Base-by-base conservation (phyloP, 2,329 filamentous ascomycete genomes). In the Pseudocercospora vitis region DNA sequence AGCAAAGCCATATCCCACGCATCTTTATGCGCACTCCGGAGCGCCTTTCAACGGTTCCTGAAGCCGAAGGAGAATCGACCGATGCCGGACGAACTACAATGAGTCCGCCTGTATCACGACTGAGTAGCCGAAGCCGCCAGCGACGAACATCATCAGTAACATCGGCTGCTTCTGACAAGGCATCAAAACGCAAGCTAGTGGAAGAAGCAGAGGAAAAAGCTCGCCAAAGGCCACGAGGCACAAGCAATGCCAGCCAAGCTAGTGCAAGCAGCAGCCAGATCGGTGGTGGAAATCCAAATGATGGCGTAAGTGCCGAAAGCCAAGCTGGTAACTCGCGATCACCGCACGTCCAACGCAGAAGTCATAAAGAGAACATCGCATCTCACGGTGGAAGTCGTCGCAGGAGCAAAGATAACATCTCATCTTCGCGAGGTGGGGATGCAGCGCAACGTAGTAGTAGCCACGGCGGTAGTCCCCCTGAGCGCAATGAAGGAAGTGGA, bases 1-100 rank as follows among this genome's bases (percentile, higher is more conserved):
- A 33, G 24, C 29, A 26, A 5, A 48, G 46, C 31, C 46, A 48
- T n/a, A 26, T 48, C 24, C 46, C 58, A 24, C 56, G 56, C 4
- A 35, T 61, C 24, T 51, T 55, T 8, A 51, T 58, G 40, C 53
- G 59, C 8, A 65, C 65, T 7, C 65, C 65, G 7, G 67, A 67
- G 23, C 63, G 65, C 31, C 61, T 67, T 8, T 66, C 65, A 5
- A 68, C 66, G 14, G 68, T 70, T 7, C 62, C 64, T n/a, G 67
- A 68, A 63, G 66, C 49, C 18, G 61, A 62, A 16, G 52, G 48
- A 18, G 55, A 50, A 18, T 49, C 39, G 14, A 48, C 49, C 16
- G 63, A 55, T 53, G 56, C 18, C 45, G 40, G 33, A 50, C 48
- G 16, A 26, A 49, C n/a, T 16, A 55, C 55, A 18, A 28, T 56